Evolutionary conservation across 768 basidiomycete species (phyloP).

Genomic region (Lactarius sp.): DNA sequence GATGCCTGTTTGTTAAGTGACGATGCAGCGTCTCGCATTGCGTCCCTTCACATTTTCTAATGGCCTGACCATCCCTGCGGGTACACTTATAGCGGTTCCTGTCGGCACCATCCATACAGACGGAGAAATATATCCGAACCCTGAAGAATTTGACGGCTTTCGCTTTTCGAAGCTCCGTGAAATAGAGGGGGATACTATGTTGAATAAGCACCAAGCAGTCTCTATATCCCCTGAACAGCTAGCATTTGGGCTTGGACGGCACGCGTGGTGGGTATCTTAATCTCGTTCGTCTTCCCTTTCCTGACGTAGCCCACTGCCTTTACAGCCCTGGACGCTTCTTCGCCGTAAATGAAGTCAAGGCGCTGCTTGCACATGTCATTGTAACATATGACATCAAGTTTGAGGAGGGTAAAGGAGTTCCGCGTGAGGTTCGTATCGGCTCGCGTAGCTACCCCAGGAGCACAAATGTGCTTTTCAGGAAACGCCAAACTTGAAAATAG

Average conservation of each 20-base stretch:
- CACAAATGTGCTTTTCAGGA: constrained; percentile 28
- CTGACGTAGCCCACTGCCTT: not conserved
- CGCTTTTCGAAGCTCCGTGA: constrained; percentile 36
- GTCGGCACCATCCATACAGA: constrained; percentile 37
- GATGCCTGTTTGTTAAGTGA: constrained; percentile 13
- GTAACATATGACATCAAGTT: constrained; percentile 28
- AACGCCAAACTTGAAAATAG: constrained; percentile 21
- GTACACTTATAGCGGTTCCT: constrained; percentile 36
- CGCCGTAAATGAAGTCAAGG: constrained; percentile 28
- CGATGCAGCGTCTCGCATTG: constrained; percentile 26
- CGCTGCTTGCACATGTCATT: constrained; percentile 28
- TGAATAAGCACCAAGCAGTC: constrained; percentile 28
- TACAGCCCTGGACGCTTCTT: constrained; percentile 26
- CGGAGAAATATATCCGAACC: constrained; percentile 39
- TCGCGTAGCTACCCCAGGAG: constrained; percentile 10
- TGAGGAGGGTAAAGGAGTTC: constrained; percentile 22
- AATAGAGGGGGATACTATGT: constrained; percentile 16
- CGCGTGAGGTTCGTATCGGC: not conserved
- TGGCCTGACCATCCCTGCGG: constrained; percentile 37
- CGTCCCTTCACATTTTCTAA: constrained; percentile 33
- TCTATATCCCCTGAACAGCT: constrained; percentile 33
- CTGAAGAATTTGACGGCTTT: constrained; percentile 39
- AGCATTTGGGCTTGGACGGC: constrained; percentile 29
- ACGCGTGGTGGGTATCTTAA: constrained; percentile 26
- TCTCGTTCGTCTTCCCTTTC: not conserved